These are phyloP conservation scores for Astragalus glycyphyllos DNA, from an alignment of 306 rosid genomes.

Conservation along the genomic window DNA sequence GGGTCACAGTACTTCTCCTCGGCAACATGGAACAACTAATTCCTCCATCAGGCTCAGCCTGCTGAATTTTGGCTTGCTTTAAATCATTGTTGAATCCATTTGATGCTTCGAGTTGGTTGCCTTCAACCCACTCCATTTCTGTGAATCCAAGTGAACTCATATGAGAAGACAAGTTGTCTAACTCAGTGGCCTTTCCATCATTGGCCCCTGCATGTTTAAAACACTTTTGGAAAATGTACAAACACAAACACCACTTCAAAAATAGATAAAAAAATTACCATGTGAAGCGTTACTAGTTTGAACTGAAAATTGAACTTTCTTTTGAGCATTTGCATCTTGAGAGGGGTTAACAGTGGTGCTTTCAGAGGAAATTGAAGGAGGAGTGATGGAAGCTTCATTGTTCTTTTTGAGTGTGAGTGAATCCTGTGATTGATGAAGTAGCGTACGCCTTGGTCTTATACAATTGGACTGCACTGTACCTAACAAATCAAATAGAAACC, in stretches of 20 bases:
- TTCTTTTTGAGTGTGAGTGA: conserved; percentile 45
- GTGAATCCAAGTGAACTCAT: conserved; percentile 93
- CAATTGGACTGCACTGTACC: conserved; percentile 58
- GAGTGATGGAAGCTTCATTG: conserved; percentile 57
- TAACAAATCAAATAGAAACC: conserved; percentile 35
- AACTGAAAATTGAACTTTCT: conserved; percentile 60
- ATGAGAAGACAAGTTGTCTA: conserved; percentile 86
- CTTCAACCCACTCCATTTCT: conserved; percentile 84
- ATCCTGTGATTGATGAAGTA: conserved; percentile 61
- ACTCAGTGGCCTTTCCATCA: conserved; percentile 79
- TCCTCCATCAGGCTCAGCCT: conserved; percentile 63
- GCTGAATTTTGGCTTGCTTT: conserved; percentile 54
- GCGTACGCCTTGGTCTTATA: conserved; percentile 67
- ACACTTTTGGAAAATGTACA: not conserved
- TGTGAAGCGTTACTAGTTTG: conserved; percentile 50
- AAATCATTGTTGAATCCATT: conserved; percentile 55
- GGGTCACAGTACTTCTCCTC: conserved; percentile 58
- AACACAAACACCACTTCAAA: not conserved
- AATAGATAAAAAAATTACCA: conserved; percentile 53
- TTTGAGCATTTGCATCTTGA: conserved; percentile 57
- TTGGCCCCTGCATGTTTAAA: conserved; percentile 80
- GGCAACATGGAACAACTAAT: conserved; percentile 55
- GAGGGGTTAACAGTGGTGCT: conserved; percentile 26
- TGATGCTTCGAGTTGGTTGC: conserved; percentile 64
- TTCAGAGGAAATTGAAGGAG: conserved; percentile 48